These are phyloP conservation scores for Stylonectria norvegica DNA, from an alignment of 2,329 filamentous ascomycete genomes.

Conservation along the genomic window DNA sequence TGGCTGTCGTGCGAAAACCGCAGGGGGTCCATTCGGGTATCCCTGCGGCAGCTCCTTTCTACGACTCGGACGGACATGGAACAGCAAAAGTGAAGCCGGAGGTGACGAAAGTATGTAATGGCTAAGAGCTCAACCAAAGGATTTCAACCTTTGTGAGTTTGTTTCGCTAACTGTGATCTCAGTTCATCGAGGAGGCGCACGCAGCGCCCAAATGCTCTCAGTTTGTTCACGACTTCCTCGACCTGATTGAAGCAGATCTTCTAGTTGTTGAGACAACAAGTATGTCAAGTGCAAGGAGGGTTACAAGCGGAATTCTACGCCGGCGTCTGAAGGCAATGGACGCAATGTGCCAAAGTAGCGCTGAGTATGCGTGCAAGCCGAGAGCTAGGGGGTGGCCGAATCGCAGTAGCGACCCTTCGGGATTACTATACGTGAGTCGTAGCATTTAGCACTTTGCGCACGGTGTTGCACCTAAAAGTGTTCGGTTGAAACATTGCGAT, in stretches of 20 bases:
- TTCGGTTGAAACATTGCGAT: too few species aligned
- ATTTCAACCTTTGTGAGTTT: background rate
- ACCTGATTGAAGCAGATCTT: constrained; percentile 2
- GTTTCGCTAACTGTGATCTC: background rate
- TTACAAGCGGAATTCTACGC: background rate
- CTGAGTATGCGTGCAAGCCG: background rate
- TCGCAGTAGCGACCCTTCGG: too few species aligned
- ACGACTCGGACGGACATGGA: background rate
- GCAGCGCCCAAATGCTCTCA: constrained; percentile 2
- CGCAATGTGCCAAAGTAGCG: background rate
- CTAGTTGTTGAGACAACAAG: background rate
- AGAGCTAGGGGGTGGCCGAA: too few species aligned
- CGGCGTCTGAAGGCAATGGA: background rate
- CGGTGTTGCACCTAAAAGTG: too few species aligned
- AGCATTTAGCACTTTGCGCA: too few species aligned
- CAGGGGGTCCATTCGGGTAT: background rate
- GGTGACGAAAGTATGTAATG: constrained; percentile 5
- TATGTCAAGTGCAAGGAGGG: background rate
- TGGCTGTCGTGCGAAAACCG: background rate
- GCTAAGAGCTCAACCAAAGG: background rate
- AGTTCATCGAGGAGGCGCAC: constrained; percentile 4
- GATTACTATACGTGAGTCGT: too few species aligned
- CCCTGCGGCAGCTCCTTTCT: constrained; percentile 1
- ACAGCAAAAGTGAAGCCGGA: background rate
- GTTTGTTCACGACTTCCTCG: constrained; percentile 6